Evolutionary conservation across 805 yeast species (phyloP), one percentile per base, ranked within the genome.

Genomic region (Osmozyma mogii): DNA sequence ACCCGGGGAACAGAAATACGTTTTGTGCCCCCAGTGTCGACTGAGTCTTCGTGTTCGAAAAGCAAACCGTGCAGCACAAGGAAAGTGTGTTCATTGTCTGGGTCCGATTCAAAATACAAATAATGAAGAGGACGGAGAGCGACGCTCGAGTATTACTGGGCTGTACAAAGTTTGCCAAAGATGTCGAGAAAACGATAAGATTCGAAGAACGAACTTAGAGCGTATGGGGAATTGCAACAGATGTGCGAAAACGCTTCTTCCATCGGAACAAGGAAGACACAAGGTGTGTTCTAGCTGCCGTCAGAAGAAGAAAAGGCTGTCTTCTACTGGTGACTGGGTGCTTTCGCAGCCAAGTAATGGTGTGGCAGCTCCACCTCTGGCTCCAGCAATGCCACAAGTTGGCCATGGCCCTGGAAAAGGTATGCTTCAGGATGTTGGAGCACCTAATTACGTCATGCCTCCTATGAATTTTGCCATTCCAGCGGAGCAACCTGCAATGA

Each of bases 11-110:
- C 57, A 60, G 22, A 63, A 67, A 31, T 78, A 52, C 49, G 83
- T 75, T 0, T 52, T 78, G 26, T 78, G 84, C 52, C 74, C 75
- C 4, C 61, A 60, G 24, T 78, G 84, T 43, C 59, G 84, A 24
- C 63, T 58, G 40, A 65, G 68, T 22, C 54, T 77, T 18, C 56
- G 84, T 37, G 55, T 66, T 2, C 56, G 75, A 27, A 78, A 78
- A 44, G 73, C 75, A 1, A 65, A 61, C 30, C 56, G 84, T 23
- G 79, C 73, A 5, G 72, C 74, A 9, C 68, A 65, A 39, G 84
- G 84, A 1, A 68, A 68, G 42, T 78, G 84, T 54, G 80, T 78
- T 10, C 84, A 78, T 45, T 78, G 84, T 37, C 61, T 76, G 1
- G 81, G 82, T 3, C 75, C 77, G 6, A 48, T 64, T 15, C 57